These are phyloP conservation scores for Beauveria scarabaeidicola DNA, from an alignment of 2,329 filamentous ascomycete species.

Conservation along the genomic window DNA sequence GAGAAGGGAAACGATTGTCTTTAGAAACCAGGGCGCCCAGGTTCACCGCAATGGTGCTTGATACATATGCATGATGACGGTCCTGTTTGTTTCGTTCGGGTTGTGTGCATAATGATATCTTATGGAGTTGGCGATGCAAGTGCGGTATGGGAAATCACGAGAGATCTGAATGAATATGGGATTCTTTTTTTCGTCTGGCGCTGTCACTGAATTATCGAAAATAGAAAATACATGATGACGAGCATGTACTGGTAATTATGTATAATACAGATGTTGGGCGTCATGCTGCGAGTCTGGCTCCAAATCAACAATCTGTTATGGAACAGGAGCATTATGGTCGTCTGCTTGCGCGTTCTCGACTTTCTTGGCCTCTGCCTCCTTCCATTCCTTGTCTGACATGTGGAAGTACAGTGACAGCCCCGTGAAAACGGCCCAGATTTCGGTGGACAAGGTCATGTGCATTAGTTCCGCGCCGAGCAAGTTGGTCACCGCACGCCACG, in stretches of 20 bases:
- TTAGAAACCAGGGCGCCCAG: conserved; percentile 66
- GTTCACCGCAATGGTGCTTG: conserved; percentile 66
- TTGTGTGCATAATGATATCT: conserved; percentile 3
- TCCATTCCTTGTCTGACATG: conserved; percentile 36
- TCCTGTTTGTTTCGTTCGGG: neutral
- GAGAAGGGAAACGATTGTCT: conserved; percentile 76
- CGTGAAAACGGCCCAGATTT: conserved; percentile 37
- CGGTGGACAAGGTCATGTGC: conserved; percentile 34
- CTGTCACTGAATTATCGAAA: neutral
- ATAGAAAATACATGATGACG: neutral
- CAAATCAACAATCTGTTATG: neutral
- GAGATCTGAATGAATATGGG: neutral
- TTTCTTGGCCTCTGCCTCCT: conserved; percentile 21
- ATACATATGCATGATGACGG: conserved; percentile 12
- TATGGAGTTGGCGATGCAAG: conserved; percentile 5
- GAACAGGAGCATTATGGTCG: neutral
- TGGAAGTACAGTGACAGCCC: conserved; percentile 31
- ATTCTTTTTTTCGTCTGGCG: neutral
- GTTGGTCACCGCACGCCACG: conserved; percentile 33
- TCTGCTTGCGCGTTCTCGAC: neutral
- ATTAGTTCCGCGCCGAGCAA: conserved; percentile 38
- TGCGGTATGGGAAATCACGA: conserved; percentile 3
- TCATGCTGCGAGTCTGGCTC: neutral
- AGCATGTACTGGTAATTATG: neutral
- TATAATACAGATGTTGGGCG: neutral